Evolutionary conservation across 2,329 filamentous ascomycete species (phyloP), one percentile per base, ranked within the genome.

Genomic region (Colletotrichum melonis): DNA sequence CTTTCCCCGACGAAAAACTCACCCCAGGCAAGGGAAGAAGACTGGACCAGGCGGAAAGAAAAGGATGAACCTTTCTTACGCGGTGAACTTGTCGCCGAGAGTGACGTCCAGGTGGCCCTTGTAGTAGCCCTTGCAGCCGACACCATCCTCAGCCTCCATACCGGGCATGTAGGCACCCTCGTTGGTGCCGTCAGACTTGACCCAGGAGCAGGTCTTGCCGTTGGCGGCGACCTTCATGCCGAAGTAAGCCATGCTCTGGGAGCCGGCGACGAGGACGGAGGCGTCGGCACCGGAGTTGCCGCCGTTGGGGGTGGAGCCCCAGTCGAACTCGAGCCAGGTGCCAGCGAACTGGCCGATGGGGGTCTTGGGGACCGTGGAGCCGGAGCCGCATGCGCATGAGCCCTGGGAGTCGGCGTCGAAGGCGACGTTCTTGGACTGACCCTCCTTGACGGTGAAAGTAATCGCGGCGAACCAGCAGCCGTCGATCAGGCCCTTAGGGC

Each of bases 301-400:
- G n/a, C 76, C 67, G 84, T 89, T 89, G 80, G 79, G 79, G 0
- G 74, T 46, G 81, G 84, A 86, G 72, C 75, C 85, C 59, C 85
- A 84, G 81, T 89, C 88, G 66, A 84, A 86, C 82, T 89, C 88
- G 78, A 83, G 76, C 87, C 88, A 89, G 69, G 84, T 83, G 74
- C 81, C 80, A 63, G 83, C 82, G 70, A 81, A 85, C 78, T 86
- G 82, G 74, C 86, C 86, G 62, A 77, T 74, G 3, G 5, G 1
- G 67, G 84, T 88, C 72, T 75, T 74, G 46, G 81, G 78, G 12
- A 86, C 77, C 60, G 69, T 69, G 32, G 70, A 4, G 69, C 80
- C 79, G 5, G 76, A 49, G 35, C 79, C 79, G 80, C 86, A 89
- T 64, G 85, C 80, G 77, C 86, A 86, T 69, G 82, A 85, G 70